Evolutionary conservation across 768 basidiomycete species (phyloP).

Genomic region (Exsudoporus frostii): DNA sequence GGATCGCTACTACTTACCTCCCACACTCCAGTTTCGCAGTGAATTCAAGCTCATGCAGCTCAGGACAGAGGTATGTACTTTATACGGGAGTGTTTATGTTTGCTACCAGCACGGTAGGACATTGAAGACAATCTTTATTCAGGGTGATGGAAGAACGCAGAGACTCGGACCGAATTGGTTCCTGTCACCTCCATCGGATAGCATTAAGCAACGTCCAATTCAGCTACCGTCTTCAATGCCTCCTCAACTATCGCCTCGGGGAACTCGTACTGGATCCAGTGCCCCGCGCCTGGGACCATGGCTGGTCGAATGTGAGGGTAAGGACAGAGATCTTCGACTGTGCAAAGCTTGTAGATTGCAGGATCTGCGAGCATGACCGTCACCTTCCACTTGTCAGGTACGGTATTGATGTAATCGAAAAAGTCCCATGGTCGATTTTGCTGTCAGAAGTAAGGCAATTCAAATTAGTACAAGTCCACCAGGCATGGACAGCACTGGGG

Average conservation of each 20-base stretch:
- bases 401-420: background rate
- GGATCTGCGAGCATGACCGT: conserved; percentile 22
- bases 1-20: too few relatives aligned
- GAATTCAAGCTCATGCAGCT: too few relatives aligned
- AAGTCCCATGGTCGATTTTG: conserved; percentile 20
- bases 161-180: background rate
- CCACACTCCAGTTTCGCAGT: too few relatives aligned
- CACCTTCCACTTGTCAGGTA: conserved; percentile 11
- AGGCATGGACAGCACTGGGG: background rate
- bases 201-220: conserved; percentile 1
- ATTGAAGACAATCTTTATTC: too few relatives aligned
- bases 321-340: conserved; percentile 8
- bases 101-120: too few relatives aligned
- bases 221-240: conserved; percentile 12
- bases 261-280: conserved; percentile 28
- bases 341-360: background rate
- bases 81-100: too few relatives aligned
- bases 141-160: too few relatives aligned
- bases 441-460: conserved; percentile 2
- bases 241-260: conserved; percentile 20
- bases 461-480: background rate
- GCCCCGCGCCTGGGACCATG: conserved; percentile 14
- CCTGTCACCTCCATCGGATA: background rate
- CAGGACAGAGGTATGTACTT: too few relatives aligned
- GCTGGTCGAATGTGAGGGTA: conserved; percentile 11